phyloP scores from a whole-genome alignment of 1,284 basidiomycete species.

The Anthracocystis setariae region DNA sequence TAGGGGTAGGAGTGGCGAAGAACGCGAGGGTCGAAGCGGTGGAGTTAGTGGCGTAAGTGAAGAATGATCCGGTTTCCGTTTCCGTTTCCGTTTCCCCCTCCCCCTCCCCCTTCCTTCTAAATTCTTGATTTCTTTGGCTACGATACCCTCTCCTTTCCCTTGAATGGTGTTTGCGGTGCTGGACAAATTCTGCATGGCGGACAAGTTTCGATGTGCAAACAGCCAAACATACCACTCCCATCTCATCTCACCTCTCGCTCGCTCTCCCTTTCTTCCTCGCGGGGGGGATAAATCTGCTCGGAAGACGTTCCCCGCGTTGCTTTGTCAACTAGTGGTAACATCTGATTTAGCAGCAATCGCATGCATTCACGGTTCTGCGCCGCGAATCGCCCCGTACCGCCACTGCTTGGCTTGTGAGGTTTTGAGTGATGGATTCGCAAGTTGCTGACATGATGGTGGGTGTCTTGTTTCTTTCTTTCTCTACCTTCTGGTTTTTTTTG shows the following conservation, averaged over 20 bases:
- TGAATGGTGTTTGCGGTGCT: not conserved
- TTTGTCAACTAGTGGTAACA: not conserved
- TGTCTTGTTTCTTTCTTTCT: no score
- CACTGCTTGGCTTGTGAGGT: no score
- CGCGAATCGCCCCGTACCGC: no score
- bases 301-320: constrained; percentile 1
- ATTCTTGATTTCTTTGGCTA: not conserved
- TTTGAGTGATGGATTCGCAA: not conserved
- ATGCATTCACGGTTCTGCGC: not conserved
- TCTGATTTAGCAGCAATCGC: not conserved
- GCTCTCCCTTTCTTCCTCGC: no score
- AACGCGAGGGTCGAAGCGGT: constrained; percentile 5
- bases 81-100: constrained; percentile 7
- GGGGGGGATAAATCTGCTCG: not conserved
- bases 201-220: not conserved
- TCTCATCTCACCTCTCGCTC: no score
- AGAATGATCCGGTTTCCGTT: not conserved
- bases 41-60: constrained; percentile 48
- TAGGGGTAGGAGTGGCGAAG: constrained; percentile 34
- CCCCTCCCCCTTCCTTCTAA: no score
- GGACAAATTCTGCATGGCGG: not conserved
- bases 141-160: not conserved
- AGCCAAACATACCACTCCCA: no score
- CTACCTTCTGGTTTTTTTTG: not conserved
- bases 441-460: not conserved